Evolutionary conservation across 2,329 filamentous ascomycete species (phyloP).

Genomic region (Xylariomycetidae sp.): DNA sequence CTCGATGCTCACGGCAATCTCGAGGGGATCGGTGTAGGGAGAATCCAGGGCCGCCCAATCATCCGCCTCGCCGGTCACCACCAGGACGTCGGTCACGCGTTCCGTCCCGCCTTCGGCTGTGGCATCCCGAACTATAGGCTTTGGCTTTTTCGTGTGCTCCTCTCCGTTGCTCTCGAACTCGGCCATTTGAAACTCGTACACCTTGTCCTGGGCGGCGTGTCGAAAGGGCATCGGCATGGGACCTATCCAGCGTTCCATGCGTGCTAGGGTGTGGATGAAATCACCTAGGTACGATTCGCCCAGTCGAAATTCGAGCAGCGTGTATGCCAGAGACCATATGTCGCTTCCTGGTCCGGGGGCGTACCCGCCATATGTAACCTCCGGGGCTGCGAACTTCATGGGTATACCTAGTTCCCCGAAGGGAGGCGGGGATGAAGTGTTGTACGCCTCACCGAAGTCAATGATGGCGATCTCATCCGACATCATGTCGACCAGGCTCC

Average conservation of each 20-base stretch:
- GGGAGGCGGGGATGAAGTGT: not conserved
- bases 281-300: not conserved
- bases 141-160: too few relatives aligned
- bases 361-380: not conserved
- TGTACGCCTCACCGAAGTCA: slow-evolving; percentile 5
- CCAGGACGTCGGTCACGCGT: not conserved
- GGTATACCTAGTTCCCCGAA: not conserved
- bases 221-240: not conserved
- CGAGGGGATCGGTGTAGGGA: not conserved
- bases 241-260: not conserved
- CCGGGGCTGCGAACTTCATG: not conserved
- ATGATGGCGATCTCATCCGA: slow-evolving; percentile 4
- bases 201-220: too few relatives aligned
- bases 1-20: not conserved
- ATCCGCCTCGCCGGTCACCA: not conserved
- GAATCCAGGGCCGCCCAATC: not conserved
- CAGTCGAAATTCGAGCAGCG: not conserved
- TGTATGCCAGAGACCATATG: not conserved
- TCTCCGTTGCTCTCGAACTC: not conserved
- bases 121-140: too few relatives aligned
- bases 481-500: not conserved
- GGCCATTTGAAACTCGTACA: too few relatives aligned
- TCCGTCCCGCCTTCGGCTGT: too few relatives aligned
- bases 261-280: not conserved
- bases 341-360: not conserved